Base-by-base conservation (phyloP, 768 basidiomycete species). In the Mycena haematopus region DNA sequence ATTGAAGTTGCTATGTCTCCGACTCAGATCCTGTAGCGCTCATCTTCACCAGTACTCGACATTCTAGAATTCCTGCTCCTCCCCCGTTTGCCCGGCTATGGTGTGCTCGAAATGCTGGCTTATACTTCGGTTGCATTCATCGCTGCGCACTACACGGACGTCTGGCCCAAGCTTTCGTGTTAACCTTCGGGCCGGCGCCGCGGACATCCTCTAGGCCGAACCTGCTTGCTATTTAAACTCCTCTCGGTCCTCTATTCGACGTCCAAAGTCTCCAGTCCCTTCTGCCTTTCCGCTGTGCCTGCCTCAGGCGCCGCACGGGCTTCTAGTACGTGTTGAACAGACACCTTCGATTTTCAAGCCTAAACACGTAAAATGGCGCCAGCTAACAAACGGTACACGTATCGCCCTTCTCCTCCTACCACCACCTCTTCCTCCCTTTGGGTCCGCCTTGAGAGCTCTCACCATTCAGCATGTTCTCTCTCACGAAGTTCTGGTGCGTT, bases 331-430 rank as follows among this genome's bases (percentile, higher is more conserved):
- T 52, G 40, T 52, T 40, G 36, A 24, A 29, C 17, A 11, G 3
- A 1, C 2, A 4, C n/a, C 50, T 52, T 52, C 58, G 21, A 35
- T 35, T 52, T 42, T 22, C 51, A 44, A 17, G 51, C 29, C 51
- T 31, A 45, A 11, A n/a, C 27, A 62, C 61, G 61, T 62, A 62
- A 62, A 61, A 56, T 56, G 4, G 31, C 6, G 49, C 61, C 49
- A 62, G 61, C 50, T 14, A 60, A 47, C 29, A 6, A 50, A 9
- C 8, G 9, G 19, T 22, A 27, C 60, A 55, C 60, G 53, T 51
- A 8, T 50, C 53, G 21, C 13, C 38, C 54, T 35, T 50, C 53
- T 56, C 24, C 35, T 54, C 47, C 29, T 44, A 9, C 50, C 36
- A 56, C 53, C 29, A 56, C 49, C 45, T 35, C 47, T 19, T 21